These are phyloP conservation scores for Malus orientalis DNA, from an alignment of 306 rosid species.

Conservation along the genomic window DNA sequence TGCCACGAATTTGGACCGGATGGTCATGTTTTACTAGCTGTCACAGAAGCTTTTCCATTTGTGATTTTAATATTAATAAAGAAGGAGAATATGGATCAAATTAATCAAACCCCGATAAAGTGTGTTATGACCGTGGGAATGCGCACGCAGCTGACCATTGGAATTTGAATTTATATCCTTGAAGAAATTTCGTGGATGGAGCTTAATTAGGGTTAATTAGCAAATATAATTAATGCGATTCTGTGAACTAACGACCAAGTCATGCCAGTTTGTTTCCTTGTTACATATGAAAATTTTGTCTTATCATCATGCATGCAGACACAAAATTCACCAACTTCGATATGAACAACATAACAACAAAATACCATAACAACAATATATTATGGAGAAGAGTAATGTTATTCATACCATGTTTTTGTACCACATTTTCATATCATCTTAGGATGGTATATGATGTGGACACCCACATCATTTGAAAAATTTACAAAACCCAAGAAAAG, in stretches of 20 bases:
- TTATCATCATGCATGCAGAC: neutral
- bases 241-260: constrained; percentile 23
- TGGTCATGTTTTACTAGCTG: constrained; percentile 6
- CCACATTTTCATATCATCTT: no score
- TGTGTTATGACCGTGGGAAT: neutral
- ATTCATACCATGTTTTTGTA: no score
- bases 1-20: constrained; percentile 24
- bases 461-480: no score
- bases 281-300: neutral
- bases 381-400: no score
- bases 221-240: neutral
- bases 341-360: constrained; percentile 2
- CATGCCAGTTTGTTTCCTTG: constrained; percentile 24
- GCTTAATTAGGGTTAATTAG: neutral
- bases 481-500: no score
- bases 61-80: neutral
- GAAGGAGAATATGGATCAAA: neutral
- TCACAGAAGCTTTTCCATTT: constrained; percentile 15
- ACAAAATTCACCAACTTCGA: constrained; percentile 1
- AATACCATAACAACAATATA: neutral
- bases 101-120: neutral
- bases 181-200: constrained; percentile 11
- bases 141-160: constrained; percentile 11
- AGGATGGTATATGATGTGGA: no score
- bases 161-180: constrained; percentile 1